Percentiles rank a stretch among this genome's conserved stretches.
Conservation (phyloP, 768 basidiomycete genomes). For the Pleurotus citrinopileatus region DNA sequence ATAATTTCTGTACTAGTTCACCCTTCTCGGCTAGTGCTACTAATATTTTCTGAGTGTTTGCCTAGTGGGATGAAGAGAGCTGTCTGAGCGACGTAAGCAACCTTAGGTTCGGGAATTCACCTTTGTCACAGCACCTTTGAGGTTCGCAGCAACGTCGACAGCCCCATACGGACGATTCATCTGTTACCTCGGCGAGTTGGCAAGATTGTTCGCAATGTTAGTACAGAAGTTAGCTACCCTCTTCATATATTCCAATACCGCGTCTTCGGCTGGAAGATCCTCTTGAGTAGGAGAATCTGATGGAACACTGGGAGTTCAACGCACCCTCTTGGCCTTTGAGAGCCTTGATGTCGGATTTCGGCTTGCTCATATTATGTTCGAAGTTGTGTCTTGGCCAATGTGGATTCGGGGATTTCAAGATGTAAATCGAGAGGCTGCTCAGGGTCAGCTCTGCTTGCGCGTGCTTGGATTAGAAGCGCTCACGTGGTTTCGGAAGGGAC, state of each 20-base stretch:
- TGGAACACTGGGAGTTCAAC: neutral
- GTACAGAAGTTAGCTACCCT: conserved; percentile 35
- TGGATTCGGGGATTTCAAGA: conserved; percentile 2
- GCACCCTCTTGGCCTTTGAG: conserved; percentile 77
- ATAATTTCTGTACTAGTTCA: conserved; percentile 76
- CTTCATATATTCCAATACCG: conserved; percentile 77
- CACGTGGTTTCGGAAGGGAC: conserved; percentile 3
- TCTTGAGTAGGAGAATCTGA: neutral
- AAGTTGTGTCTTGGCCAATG: conserved; percentile 15
- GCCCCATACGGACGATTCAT: conserved; percentile 95
- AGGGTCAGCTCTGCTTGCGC: neutral
- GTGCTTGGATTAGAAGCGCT: neutral
- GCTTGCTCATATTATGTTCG: conserved; percentile 55
- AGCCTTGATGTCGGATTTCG: conserved; percentile 53
- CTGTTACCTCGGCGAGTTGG: conserved; percentile 30
- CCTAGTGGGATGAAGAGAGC: conserved; percentile 12
- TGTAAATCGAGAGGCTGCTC: neutral
- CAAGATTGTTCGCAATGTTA: conserved; percentile 8
- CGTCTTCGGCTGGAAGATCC: conserved; percentile 58
- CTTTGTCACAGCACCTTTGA: conserved; percentile 88
- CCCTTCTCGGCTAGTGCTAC: conserved; percentile 82
- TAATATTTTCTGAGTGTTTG: conserved; percentile 82
- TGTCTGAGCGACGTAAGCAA: neutral
- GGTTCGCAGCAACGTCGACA: conserved; percentile 87
- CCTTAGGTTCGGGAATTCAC: neutral